Evolutionary conservation across 73 alveolate species (phyloP).

Genomic region (Paramecium sonneborni): DNA sequence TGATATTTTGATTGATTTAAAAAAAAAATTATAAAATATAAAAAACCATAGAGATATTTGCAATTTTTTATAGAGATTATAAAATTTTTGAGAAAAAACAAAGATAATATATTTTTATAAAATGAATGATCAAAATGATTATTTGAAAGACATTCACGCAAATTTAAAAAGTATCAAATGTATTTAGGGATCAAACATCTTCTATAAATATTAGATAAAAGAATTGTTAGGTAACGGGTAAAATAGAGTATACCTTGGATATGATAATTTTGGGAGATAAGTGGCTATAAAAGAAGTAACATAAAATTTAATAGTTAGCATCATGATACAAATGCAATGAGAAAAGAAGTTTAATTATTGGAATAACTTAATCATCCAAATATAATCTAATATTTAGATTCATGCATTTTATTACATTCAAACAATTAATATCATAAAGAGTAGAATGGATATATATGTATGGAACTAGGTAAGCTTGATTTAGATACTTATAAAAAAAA

Average conservation of each 20-base stretch:
- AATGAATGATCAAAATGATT: background rate
- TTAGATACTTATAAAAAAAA: background rate
- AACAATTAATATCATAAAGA: background rate
- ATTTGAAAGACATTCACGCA: background rate
- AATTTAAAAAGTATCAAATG: background rate
- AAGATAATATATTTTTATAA: background rate
- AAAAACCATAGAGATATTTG: too few relatives aligned
- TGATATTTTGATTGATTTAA: too few relatives aligned
- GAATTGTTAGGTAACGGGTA: background rate
- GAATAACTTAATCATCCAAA: constrained; percentile 30
- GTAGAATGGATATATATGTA: background rate
- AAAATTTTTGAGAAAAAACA: background rate
- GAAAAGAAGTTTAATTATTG: background rate
- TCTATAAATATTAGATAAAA: background rate
- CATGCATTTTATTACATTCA: background rate
- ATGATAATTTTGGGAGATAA: background rate
- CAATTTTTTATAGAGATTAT: too few relatives aligned
- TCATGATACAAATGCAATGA: background rate
- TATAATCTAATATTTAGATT: background rate
- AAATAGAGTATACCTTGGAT: background rate
- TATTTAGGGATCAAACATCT: background rate
- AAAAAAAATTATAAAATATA: too few relatives aligned
- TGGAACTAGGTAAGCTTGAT: background rate
- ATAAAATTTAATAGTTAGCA: background rate
- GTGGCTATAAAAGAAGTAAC: constrained; percentile 31